These are phyloP conservation scores for Babjeviella inositovora DNA, from an alignment of 805 yeast species.

Conservation along the genomic window DNA sequence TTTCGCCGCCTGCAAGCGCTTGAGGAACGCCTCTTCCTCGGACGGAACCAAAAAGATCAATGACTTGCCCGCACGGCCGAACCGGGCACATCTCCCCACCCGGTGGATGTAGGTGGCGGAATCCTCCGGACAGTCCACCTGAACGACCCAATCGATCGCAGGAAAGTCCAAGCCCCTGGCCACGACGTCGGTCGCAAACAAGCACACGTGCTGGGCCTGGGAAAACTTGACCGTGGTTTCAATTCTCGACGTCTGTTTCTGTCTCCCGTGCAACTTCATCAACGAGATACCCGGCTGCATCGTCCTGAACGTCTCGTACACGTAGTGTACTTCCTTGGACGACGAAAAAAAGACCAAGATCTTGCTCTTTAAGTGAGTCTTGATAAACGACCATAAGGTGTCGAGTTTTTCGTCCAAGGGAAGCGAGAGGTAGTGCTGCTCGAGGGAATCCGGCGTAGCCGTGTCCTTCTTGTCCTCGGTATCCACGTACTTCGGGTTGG, in stretches of 20 bases:
- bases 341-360: conserved; percentile 76
- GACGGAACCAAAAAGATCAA: conserved; percentile 69
- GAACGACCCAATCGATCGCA: conserved; percentile 89
- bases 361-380: conserved; percentile 67
- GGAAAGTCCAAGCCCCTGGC: conserved; percentile 92
- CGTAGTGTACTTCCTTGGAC: conserved; percentile 81
- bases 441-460: conserved; percentile 70
- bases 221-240: conserved; percentile 72
- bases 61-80: conserved; percentile 73
- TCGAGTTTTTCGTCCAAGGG: conserved; percentile 73
- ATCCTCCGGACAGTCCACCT: conserved; percentile 85
- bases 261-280: conserved; percentile 77
- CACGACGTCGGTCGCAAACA: conserved; percentile 82
- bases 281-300: conserved; percentile 86
- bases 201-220: conserved; percentile 63
- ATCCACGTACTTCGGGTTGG: conserved; percentile 44
- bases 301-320: conserved; percentile 74
- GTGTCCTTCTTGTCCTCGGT: conserved; percentile 15
- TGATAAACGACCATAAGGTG: conserved; percentile 71
- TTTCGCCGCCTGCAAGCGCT: conserved; percentile 40
- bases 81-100: conserved; percentile 82
- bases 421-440: conserved; percentile 66
- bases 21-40: conserved; percentile 67
- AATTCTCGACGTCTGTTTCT: conserved; percentile 76
- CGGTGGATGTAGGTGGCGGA: conserved; percentile 80